phyloP scores from a whole-genome alignment of 2,329 filamentous ascomycete genomes.

The Huntiella decipiens region DNA sequence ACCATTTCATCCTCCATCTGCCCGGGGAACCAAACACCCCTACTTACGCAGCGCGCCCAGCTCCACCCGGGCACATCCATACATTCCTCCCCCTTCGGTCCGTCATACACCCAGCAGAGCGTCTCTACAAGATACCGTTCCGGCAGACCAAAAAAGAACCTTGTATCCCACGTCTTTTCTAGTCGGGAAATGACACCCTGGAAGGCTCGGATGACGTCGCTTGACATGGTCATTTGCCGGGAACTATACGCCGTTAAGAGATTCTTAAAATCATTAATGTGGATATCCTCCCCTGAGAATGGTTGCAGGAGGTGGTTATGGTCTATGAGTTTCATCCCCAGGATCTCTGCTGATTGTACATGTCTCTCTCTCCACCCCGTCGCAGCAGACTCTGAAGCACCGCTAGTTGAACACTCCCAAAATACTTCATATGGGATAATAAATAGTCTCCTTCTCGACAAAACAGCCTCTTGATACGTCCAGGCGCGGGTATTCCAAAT shows the following conservation, averaged over 20 bases:
- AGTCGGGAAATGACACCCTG: conserved; percentile 4
- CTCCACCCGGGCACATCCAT: neutral
- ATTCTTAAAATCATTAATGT: neutral
- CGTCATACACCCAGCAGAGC: conserved; percentile 3
- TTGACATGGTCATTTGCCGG: conserved; percentile 12
- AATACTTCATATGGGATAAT: conserved; percentile 11
- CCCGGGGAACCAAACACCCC: no score
- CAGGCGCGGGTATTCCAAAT: conserved; percentile 10
- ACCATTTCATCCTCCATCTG: no score
- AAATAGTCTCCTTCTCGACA: conserved; percentile 10
- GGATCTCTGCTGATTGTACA: no score
- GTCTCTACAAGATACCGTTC: conserved; percentile 5
- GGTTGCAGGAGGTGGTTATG: neutral
- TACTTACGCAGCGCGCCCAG: no score
- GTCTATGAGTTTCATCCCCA: no score
- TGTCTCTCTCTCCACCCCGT: no score
- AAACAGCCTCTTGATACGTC: conserved; percentile 12
- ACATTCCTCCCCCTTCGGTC: neutral
- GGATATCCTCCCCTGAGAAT: neutral
- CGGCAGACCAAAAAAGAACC: conserved; percentile 1
- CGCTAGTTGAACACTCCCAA: conserved; percentile 9
- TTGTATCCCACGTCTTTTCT: neutral
- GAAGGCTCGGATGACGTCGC: conserved; percentile 11
- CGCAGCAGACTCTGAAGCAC: neutral
- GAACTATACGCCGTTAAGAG: conserved; percentile 16